These are phyloP conservation scores for Kwoniella sp. DNA, from an alignment of 768 basidiomycete species.

Conservation along the genomic window DNA sequence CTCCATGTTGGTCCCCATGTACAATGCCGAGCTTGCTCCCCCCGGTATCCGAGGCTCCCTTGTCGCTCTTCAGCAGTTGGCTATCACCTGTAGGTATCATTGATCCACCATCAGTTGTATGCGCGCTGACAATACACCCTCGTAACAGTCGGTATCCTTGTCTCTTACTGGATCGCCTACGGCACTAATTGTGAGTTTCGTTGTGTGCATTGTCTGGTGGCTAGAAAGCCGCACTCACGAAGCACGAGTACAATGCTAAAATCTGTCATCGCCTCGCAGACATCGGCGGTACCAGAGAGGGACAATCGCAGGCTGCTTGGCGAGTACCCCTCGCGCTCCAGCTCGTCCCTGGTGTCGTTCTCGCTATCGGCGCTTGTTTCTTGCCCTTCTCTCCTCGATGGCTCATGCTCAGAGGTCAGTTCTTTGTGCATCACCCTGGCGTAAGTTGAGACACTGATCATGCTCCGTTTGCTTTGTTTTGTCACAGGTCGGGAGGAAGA, in stretches of 20 bases:
- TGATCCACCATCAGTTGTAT: slow-evolving; percentile 39
- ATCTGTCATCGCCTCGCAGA: slow-evolving; percentile 17
- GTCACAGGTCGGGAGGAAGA: slow-evolving; percentile 70
- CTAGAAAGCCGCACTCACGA: too few species aligned
- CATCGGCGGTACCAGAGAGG: slow-evolving; percentile 56
- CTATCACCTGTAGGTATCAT: slow-evolving; percentile 69
- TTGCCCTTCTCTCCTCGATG: slow-evolving; percentile 79
- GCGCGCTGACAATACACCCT: background rate
- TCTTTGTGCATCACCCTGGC: background rate
- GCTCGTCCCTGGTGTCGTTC: slow-evolving; percentile 70
- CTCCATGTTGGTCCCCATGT: slow-evolving; percentile 80
- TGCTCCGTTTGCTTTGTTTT: background rate
- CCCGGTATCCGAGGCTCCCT: slow-evolving; percentile 80
- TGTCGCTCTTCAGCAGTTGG: slow-evolving; percentile 78
- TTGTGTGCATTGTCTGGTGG: background rate
- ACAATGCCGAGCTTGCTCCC: slow-evolving; percentile 65
- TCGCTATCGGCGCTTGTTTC: slow-evolving; percentile 71
- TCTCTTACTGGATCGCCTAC: slow-evolving; percentile 60
- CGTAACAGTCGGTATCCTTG: slow-evolving; percentile 47
- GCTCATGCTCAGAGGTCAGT: slow-evolving; percentile 63
- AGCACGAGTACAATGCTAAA: too few species aligned
- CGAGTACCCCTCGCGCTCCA: slow-evolving; percentile 74
- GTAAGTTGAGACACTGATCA: background rate
- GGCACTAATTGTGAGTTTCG: slow-evolving; percentile 63
- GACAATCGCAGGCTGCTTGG: slow-evolving; percentile 73